These are phyloP conservation scores for Oryza officinalis DNA, from an alignment of 176 grass and related monocot species.

Conservation along the genomic window DNA sequence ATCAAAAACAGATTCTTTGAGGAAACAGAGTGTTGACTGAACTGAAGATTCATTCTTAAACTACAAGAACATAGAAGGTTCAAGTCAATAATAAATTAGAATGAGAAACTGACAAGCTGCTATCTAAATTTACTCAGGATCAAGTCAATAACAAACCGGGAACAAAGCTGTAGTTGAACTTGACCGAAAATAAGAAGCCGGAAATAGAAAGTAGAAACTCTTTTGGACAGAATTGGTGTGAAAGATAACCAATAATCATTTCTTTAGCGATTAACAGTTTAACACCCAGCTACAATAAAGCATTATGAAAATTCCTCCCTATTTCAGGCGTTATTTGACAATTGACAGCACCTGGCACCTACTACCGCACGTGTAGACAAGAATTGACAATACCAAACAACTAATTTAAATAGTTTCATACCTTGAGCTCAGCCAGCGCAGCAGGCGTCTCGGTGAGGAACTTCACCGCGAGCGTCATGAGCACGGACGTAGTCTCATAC, in stretches of 20 bases:
- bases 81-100: constrained; percentile 14
- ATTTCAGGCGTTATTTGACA: constrained; percentile 34
- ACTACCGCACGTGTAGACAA: constrained; percentile 45
- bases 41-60: constrained; percentile 23
- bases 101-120: background rate
- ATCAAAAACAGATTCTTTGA: background rate
- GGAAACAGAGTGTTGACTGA: background rate
- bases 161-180: constrained; percentile 12
- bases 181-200: background rate
- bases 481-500: constrained; percentile 90
- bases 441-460: constrained; percentile 83
- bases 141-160: constrained; percentile 13
- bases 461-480: constrained; percentile 92
- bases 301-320: constrained; percentile 22
- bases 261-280: background rate
- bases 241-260: constrained; percentile 17
- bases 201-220: background rate
- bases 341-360: constrained; percentile 31
- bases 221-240: constrained; percentile 28
- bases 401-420: constrained; percentile 20
- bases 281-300: background rate
- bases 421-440: constrained; percentile 70
- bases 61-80: background rate
- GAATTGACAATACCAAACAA: constrained; percentile 20
- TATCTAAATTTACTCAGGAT: background rate